These are phyloP conservation scores for Biscogniauxia sp. DNA, from an alignment of 2,329 filamentous ascomycete genomes.

Conservation along the genomic window DNA sequence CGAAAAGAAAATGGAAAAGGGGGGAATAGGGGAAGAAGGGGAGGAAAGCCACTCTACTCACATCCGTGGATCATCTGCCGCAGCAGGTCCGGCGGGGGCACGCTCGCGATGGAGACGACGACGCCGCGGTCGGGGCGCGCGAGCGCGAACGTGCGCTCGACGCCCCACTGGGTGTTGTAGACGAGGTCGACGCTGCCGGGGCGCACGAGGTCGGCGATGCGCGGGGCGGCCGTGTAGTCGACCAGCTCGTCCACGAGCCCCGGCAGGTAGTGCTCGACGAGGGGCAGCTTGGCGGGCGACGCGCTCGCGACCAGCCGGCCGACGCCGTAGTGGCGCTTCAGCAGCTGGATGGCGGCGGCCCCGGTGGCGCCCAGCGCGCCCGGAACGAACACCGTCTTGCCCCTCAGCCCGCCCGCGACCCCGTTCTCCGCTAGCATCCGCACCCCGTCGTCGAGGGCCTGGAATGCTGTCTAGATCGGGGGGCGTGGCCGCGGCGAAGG, in stretches of 20 bases:
- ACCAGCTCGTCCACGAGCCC: slow-evolving; percentile 49
- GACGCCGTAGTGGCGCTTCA: slow-evolving; percentile 49
- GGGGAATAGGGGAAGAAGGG: too few relatives aligned
- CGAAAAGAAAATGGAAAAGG: too few relatives aligned
- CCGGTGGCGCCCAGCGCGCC: slow-evolving; percentile 50
- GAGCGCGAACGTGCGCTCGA: slow-evolving; percentile 39
- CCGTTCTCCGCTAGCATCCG: slow-evolving; percentile 32
- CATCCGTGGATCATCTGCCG: slow-evolving; percentile 30
- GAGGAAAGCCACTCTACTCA: too few relatives aligned
- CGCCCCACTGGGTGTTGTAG: slow-evolving; percentile 45
- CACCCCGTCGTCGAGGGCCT: slow-evolving; percentile 41
- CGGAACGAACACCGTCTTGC: slow-evolving; percentile 51
- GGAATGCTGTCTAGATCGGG: slow-evolving; percentile 44
- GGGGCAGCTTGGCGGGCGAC: slow-evolving; percentile 48
- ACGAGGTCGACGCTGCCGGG: slow-evolving; percentile 48
- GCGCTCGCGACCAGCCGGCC: slow-evolving; percentile 49
- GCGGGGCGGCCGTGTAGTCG: slow-evolving; percentile 45
- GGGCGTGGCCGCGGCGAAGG: neutral
- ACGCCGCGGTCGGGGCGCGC: slow-evolving; percentile 38
- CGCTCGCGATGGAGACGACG: slow-evolving; percentile 40
- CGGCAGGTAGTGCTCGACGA: slow-evolving; percentile 41
- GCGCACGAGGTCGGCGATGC: slow-evolving; percentile 37
- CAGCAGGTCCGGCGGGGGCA: slow-evolving; percentile 33
- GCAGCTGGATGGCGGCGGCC: slow-evolving; percentile 45
- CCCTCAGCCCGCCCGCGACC: slow-evolving; percentile 38